Conservation (phyloP, 1,284 basidiomycete genomes). For the Fomitopsis betulina region DNA sequence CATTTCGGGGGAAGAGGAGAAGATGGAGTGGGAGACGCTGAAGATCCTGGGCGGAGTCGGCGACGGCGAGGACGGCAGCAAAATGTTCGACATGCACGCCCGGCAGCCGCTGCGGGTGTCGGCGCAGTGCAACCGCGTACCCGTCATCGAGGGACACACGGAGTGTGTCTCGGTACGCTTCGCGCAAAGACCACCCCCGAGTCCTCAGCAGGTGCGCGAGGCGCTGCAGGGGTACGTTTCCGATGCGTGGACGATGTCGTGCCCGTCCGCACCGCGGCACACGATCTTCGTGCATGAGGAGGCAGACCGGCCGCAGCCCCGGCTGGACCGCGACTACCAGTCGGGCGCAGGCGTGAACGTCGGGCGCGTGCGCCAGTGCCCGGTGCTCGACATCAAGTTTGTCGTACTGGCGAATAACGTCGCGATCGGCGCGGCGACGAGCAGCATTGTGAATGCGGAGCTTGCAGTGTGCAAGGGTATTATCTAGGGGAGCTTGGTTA, state of each 20-base stretch:
- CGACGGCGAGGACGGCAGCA: constrained; percentile 46
- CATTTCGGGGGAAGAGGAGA: constrained; percentile 96
- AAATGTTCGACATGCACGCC: constrained; percentile 83
- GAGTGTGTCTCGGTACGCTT: constrained; percentile 91
- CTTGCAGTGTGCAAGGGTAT: constrained; percentile 84
- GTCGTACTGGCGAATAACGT: constrained; percentile 95
- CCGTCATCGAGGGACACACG: constrained; percentile 92
- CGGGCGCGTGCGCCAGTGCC: constrained; percentile 87
- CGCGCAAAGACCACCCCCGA: constrained; percentile 74
- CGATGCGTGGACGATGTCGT: constrained; percentile 76
- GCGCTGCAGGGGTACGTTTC: constrained; percentile 75
- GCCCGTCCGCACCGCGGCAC: constrained; percentile 83
- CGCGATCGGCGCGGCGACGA: constrained; percentile 94
- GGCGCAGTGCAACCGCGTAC: constrained; percentile 48
- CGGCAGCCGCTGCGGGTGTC: constrained; percentile 80
- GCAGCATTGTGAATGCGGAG: constrained; percentile 97
- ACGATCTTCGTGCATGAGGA: constrained; percentile 94
- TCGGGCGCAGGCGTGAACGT: constrained; percentile 92
- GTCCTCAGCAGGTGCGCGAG: constrained; percentile 83
- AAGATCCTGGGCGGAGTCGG: constrained; percentile 91
- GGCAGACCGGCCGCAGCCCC: constrained; percentile 90
- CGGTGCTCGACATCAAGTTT: constrained; percentile 94
- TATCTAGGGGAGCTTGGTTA: constrained; percentile 30
- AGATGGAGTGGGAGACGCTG: constrained; percentile 97
- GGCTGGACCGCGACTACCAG: constrained; percentile 89